Evolutionary conservation across 768 basidiomycete species (phyloP), one percentile per base, ranked within the genome.

Genomic region (Tephrocybe sp.): DNA sequence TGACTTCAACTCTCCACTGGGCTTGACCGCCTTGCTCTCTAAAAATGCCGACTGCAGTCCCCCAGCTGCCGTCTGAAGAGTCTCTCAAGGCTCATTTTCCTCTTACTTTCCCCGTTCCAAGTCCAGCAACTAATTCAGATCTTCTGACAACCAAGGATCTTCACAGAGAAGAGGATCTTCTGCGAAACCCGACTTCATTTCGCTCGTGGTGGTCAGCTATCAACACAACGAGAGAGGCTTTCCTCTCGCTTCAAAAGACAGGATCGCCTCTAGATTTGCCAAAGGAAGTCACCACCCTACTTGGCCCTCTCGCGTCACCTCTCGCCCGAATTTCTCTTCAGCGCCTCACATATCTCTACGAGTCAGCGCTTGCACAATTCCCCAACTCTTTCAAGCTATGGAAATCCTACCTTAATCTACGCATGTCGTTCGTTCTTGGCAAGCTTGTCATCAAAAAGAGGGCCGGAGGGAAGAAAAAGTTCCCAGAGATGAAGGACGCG

Each of bases 151-250:
- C 82, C 32, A 77, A 82, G 44, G 93, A 98, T 66, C 65, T 97
- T 26, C 79, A 87, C 57, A 85, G 92, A 39, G 96, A 97, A 72
- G 96, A 98, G 68, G 95, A 98, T 69, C 80, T 98, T 6, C 73
- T 93, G 30, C 81, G 92, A 53, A 98, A 98, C 67, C 91, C 93
- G 9, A 78, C 80, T 28, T 96, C 93, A 27, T 93, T 96, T 67
- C 81, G 91, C 31, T 85, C 90, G 61, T 98, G 97, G 97, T 90
- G 92, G 83, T 73, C 85, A 1, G 90, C 92, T 55, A 87, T 98
- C 57, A 77, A 82, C 57, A 76, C 80, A 30, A 78, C 90, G 38
- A 81, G 81, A 60, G 92, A 95, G 55, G 75, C 78, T 13, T 82
- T 82, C 58, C 65, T 66, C 38, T 64, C 80, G 5, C 71, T 77